Conservation (phyloP, 73 alveolate species). For the Paramecium tetraurelia region DNA sequence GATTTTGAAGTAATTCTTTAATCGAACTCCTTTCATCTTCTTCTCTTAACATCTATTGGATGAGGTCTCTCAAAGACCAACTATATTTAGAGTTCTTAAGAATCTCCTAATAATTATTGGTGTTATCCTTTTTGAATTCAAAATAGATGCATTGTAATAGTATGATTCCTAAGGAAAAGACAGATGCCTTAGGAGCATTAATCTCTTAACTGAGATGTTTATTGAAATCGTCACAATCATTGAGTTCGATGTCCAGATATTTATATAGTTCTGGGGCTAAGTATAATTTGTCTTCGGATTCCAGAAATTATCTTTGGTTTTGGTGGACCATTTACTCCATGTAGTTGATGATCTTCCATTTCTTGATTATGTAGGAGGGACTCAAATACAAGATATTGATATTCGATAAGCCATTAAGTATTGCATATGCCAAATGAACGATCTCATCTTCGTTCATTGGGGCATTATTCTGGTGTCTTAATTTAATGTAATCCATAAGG, state of each 20-base stretch:
- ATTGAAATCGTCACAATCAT: slow-evolving; percentile 32
- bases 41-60: not conserved
- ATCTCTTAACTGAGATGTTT: not conserved
- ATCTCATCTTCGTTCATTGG: slow-evolving; percentile 35
- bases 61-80: slow-evolving; percentile 35
- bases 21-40: not conserved
- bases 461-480: not conserved
- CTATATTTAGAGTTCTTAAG: not conserved
- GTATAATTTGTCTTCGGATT: not conserved
- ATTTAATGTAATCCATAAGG: slow-evolving; percentile 1
- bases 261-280: not conserved
- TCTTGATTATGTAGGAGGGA: not conserved
- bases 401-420: not conserved
- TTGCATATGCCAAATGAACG: not conserved
- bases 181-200: slow-evolving; percentile 12
- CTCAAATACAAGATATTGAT: not conserved
- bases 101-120: not conserved
- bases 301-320: not conserved
- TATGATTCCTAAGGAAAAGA: slow-evolving; percentile 7
- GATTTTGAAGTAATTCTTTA: slow-evolving; percentile 25
- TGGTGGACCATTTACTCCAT: not conserved
- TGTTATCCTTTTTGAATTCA: not conserved
- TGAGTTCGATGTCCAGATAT: not conserved
- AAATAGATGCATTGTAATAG: not conserved
- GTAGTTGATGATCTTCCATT: slow-evolving; percentile 1